phyloP scores from a whole-genome alignment of 148 eudicot species.

The Simmondsia chinensis region DNA sequence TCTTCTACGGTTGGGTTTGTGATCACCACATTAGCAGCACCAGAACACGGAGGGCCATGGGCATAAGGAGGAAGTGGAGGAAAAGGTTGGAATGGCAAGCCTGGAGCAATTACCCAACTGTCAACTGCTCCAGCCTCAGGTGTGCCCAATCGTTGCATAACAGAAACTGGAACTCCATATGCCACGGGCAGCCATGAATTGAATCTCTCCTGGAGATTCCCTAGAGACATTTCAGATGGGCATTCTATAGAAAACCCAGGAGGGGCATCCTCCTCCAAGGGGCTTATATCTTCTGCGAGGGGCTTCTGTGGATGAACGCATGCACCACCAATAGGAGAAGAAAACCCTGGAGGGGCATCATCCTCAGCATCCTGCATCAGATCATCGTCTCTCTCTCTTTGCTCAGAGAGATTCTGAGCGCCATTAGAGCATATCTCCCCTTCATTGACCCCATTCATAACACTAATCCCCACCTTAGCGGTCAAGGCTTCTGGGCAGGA shows the following conservation, averaged over 20 bases:
- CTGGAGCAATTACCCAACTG: slow-evolving; percentile 66
- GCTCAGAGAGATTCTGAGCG: slow-evolving; percentile 1
- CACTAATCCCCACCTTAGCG: slow-evolving; percentile 2
- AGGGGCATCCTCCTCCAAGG: slow-evolving; percentile 14
- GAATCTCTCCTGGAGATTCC: slow-evolving; percentile 46
- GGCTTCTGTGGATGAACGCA: no score
- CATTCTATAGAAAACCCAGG: slow-evolving; percentile 27
- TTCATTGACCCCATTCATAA: slow-evolving; percentile 1
- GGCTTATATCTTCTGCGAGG: no score
- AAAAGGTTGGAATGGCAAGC: slow-evolving; percentile 66
- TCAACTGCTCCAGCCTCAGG: slow-evolving; percentile 25
- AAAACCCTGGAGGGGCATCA: slow-evolving; percentile 55
- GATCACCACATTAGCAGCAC: slow-evolving; percentile 6
- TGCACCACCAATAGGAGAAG: slow-evolving; percentile 12
- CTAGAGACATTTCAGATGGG: slow-evolving; percentile 24
- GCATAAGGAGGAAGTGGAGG: slow-evolving; percentile 78
- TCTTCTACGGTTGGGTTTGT: slow-evolving; percentile 9
- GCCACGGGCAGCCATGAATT: slow-evolving; percentile 41
- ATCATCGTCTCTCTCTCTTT: slow-evolving; percentile 10
- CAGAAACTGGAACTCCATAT: slow-evolving; percentile 54
- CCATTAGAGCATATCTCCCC: neutral
- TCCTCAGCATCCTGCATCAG: slow-evolving; percentile 26
- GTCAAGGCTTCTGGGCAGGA: slow-evolving; percentile 13
- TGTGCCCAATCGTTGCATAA: slow-evolving; percentile 45
- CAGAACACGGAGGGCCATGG: slow-evolving; percentile 6